Percentiles rank a stretch among this genome's conserved stretches.
phyloP scores from a whole-genome alignment of 176 grass and related monocot genomes.

The Elaeis guineensis region DNA sequence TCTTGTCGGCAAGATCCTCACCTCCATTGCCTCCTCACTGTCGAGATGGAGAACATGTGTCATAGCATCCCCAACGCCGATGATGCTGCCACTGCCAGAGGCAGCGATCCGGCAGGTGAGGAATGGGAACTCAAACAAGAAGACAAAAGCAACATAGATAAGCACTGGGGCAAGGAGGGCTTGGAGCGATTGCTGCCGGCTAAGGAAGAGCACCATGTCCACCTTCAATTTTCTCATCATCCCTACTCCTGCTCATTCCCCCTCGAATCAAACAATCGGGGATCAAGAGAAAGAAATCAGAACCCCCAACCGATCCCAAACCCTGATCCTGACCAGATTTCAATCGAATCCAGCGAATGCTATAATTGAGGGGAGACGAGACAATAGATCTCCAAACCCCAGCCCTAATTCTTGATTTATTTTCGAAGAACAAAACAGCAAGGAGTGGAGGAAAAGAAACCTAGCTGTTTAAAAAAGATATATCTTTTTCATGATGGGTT shows the following conservation, averaged over 20 bases:
- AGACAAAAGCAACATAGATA: constrained; percentile 30
- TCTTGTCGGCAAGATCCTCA: constrained; percentile 14
- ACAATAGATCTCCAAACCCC: not conserved
- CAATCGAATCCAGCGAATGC: too few species aligned
- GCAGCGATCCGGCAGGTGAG: constrained; percentile 1
- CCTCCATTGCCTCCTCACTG: constrained; percentile 23
- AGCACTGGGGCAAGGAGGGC: constrained; percentile 17
- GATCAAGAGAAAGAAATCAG: too few species aligned
- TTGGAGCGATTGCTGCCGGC: constrained; percentile 12
- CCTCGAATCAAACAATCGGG: not conserved
- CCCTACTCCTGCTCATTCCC: not conserved
- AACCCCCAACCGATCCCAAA: too few species aligned
- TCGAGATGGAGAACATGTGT: not conserved
- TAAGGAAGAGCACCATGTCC: not conserved
- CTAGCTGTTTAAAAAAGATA: constrained; percentile 26
- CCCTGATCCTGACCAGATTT: too few species aligned
- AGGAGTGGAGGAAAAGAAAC: not conserved
- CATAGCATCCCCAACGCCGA: too few species aligned
- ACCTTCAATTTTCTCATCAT: constrained; percentile 6
- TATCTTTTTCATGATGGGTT: too few species aligned
- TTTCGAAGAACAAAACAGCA: too few species aligned
- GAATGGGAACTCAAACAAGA: constrained; percentile 35
- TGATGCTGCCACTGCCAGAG: not conserved
- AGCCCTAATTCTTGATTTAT: too few species aligned
- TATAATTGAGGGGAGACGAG: not conserved